A percentile compares a stretch with the other conserved stretches of the same genome.
phyloP scores from a whole-genome alignment of 352 stramenopile species.

The Pythium folliculosum region DNA sequence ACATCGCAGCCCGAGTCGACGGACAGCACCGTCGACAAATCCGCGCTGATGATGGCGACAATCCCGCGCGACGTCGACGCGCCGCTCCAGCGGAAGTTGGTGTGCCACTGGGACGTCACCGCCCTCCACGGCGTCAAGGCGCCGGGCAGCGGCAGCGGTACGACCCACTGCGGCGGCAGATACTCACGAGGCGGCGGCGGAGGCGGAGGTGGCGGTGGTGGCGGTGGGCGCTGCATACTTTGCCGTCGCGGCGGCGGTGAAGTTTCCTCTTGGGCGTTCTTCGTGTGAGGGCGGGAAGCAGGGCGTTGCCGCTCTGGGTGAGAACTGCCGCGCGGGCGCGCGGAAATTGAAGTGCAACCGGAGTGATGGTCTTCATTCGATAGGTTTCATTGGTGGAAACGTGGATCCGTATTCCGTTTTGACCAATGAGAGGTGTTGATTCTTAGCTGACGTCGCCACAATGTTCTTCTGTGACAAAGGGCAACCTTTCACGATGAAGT shows the following conservation, averaged over 20 bases:
- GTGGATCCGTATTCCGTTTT: background rate
- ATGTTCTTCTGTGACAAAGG: background rate
- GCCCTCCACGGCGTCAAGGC: background rate
- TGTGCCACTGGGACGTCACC: background rate
- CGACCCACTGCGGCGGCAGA: background rate
- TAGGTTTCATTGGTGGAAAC: background rate
- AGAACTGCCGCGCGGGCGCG: background rate
- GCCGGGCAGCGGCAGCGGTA: background rate
- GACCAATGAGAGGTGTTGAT: too few species aligned
- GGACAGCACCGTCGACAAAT: background rate
- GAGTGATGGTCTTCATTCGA: slow-evolving; percentile 2
- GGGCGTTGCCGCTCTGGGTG: background rate
- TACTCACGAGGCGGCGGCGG: background rate
- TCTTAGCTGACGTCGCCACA: background rate
- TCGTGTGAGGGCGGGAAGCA: background rate
- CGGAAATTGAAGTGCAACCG: slow-evolving; percentile 15
- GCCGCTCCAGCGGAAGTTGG: slow-evolving; percentile 3
- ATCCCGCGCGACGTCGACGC: background rate
- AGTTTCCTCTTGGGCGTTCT: background rate
- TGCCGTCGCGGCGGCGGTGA: background rate
- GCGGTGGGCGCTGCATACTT: background rate
- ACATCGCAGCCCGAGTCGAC: background rate
- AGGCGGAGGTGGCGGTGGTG: background rate
- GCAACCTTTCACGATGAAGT: background rate
- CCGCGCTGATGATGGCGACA: background rate